A percentile compares a stretch with the other conserved stretches of the same genome.
phyloP scores from a whole-genome alignment of 495 filamentous ascomycete genomes.

The Tuber borchii region DNA sequence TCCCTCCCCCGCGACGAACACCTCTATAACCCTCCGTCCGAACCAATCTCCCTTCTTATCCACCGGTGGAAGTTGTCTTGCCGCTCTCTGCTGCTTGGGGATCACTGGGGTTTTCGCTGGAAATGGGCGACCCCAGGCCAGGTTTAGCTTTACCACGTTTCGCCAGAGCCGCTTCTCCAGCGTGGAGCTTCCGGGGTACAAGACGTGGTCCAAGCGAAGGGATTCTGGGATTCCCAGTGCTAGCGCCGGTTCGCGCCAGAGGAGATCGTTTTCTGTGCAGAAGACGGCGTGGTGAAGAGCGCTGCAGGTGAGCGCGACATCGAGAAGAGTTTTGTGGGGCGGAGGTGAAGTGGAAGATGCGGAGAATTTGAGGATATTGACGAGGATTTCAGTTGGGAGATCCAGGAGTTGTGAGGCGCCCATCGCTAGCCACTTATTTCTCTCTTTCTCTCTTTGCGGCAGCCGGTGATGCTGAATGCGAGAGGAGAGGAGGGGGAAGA shows the following conservation, averaged over 20 bases:
- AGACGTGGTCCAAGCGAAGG: slow-evolving; percentile 33
- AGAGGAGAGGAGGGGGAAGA: neutral
- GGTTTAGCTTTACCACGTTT: slow-evolving; percentile 37
- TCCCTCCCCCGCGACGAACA: slow-evolving; percentile 36
- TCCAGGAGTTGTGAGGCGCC: slow-evolving; percentile 23
- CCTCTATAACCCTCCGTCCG: slow-evolving; percentile 35
- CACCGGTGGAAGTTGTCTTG: slow-evolving; percentile 26
- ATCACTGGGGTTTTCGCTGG: slow-evolving; percentile 17
- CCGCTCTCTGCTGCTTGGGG: slow-evolving; percentile 28
- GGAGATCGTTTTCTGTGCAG: slow-evolving; percentile 39
- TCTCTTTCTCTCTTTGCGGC: neutral
- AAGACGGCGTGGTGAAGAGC: slow-evolving; percentile 39
- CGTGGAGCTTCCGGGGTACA: slow-evolving; percentile 35
- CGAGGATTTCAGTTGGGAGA: slow-evolving; percentile 39
- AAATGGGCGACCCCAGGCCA: slow-evolving; percentile 38
- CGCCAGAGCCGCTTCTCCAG: slow-evolving; percentile 38
- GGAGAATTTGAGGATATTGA: slow-evolving; percentile 38
- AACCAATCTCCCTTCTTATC: slow-evolving; percentile 34
- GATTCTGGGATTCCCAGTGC: slow-evolving; percentile 37
- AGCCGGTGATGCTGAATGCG: neutral
- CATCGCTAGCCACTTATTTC: slow-evolving; percentile 12
- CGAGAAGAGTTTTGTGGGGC: slow-evolving; percentile 30
- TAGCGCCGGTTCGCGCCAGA: slow-evolving; percentile 37
- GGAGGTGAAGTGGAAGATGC: slow-evolving; percentile 13
- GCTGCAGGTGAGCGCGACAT: slow-evolving; percentile 35